phyloP scores from a whole-genome alignment of 768 basidiomycete species.

The Lentinula detonsa region DNA sequence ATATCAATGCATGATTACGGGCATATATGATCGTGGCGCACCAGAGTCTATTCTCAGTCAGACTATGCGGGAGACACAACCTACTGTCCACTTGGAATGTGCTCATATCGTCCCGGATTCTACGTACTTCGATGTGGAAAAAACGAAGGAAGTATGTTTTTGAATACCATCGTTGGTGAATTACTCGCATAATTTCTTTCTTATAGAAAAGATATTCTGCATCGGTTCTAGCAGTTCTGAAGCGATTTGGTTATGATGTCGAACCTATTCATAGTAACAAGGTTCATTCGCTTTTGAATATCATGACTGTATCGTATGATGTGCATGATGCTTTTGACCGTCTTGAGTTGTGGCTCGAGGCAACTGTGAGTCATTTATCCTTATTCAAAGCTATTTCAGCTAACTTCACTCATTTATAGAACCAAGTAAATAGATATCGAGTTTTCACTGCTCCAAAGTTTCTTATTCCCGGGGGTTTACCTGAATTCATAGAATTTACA shows the following conservation, averaged over 20 bases:
- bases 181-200: not conserved
- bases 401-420: too few relatives aligned
- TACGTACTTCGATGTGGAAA: too few relatives aligned
- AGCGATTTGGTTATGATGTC: constrained; percentile 18
- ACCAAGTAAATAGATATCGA: too few relatives aligned
- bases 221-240: constrained; percentile 19
- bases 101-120: constrained; percentile 21
- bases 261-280: constrained; percentile 13
- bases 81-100: not conserved
- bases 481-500: constrained; percentile 13
- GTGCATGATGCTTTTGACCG: constrained; percentile 19
- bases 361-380: constrained; percentile 15
- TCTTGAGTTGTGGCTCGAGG: constrained; percentile 23
- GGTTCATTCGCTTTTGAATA: constrained; percentile 24
- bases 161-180: too few relatives aligned
- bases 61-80: too few relatives aligned
- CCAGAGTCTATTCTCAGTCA: too few relatives aligned
- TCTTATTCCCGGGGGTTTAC: too few relatives aligned
- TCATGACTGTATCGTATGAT: constrained; percentile 20
- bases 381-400: too few relatives aligned
- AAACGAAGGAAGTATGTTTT: too few relatives aligned
- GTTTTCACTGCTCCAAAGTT: too few relatives aligned
- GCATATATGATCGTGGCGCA: too few relatives aligned
- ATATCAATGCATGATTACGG: too few relatives aligned
- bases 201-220: constrained; percentile 18